Percentiles rank a stretch among this genome's conserved stretches.
phyloP scores from a whole-genome alignment of 116 monocot genomes.

The Zostera marina region DNA sequence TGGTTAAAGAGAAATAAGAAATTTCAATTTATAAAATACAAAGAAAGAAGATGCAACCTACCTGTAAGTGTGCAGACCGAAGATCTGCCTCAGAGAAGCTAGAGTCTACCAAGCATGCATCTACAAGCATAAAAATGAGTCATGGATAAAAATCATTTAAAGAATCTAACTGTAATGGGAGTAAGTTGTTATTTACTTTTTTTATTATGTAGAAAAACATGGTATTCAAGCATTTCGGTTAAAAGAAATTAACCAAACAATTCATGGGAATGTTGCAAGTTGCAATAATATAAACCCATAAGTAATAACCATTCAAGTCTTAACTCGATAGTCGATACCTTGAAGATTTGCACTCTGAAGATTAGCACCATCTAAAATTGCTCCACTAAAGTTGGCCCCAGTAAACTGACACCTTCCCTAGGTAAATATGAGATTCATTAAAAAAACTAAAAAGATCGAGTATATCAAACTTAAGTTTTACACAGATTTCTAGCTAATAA shows the following conservation, averaged over 20 bases:
- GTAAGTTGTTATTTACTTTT: background rate
- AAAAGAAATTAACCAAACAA: too few species aligned
- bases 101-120: constrained; percentile 65
- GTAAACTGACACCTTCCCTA: constrained; percentile 67
- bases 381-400: constrained; percentile 68
- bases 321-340: constrained; percentile 22
- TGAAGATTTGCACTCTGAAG: constrained; percentile 94
- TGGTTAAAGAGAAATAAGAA: background rate
- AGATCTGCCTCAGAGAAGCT: constrained; percentile 80
- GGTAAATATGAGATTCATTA: background rate
- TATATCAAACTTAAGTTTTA: background rate
- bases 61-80: constrained; percentile 93
- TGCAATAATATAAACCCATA: background rate
- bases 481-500: too few species aligned
- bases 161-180: too few species aligned
- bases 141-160: background rate
- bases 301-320: background rate
- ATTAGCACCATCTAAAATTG: constrained; percentile 66
- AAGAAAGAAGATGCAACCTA: constrained; percentile 37
- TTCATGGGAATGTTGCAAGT: too few species aligned
- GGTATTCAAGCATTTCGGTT: background rate
- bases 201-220: background rate
- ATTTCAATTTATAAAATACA: too few species aligned
- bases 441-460: background rate
- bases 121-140: constrained; percentile 28